Percentiles rank a stretch among this genome's conserved stretches.
Evolutionary conservation across 495 filamentous ascomycete species (phyloP).

Genomic region (Mytilinidion resinicola): DNA sequence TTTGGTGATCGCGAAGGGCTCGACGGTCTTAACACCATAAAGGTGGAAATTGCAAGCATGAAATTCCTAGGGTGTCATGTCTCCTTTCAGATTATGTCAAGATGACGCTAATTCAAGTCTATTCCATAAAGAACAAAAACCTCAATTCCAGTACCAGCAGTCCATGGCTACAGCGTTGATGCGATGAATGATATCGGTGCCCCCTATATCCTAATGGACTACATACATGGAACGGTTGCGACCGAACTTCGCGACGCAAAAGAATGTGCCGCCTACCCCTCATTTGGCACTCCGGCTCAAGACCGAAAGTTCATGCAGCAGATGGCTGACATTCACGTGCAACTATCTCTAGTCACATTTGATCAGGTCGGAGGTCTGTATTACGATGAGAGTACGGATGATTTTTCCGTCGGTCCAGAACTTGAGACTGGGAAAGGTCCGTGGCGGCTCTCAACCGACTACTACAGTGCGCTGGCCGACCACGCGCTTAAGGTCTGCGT

Average conservation of each 20-base stretch:
- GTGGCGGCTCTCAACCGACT: neutral
- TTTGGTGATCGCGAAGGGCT: neutral
- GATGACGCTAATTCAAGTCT: neutral
- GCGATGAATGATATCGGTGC: slow-evolving; percentile 7
- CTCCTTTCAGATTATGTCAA: neutral
- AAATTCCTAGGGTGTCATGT: neutral
- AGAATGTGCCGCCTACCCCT: too few relatives aligned
- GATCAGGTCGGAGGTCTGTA: slow-evolving; percentile 12
- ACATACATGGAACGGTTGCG: slow-evolving; percentile 12
- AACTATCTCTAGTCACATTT: neutral
- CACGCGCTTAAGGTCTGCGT: neutral
- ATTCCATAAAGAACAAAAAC: neutral
- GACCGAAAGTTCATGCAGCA: neutral
- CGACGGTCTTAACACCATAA: neutral
- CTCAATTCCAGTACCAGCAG: neutral
- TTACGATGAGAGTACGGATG: neutral
- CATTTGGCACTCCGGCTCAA: neutral
- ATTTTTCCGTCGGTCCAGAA: slow-evolving; percentile 1
- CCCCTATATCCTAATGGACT: slow-evolving; percentile 12
- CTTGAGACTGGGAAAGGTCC: neutral
- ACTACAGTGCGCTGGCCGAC: neutral
- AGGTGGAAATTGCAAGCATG: neutral
- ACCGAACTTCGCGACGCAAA: neutral
- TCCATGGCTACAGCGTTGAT: neutral
- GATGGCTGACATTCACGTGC: neutral